phyloP scores from a whole-genome alignment of 805 yeast genomes.

The Torulaspora quercuum region DNA sequence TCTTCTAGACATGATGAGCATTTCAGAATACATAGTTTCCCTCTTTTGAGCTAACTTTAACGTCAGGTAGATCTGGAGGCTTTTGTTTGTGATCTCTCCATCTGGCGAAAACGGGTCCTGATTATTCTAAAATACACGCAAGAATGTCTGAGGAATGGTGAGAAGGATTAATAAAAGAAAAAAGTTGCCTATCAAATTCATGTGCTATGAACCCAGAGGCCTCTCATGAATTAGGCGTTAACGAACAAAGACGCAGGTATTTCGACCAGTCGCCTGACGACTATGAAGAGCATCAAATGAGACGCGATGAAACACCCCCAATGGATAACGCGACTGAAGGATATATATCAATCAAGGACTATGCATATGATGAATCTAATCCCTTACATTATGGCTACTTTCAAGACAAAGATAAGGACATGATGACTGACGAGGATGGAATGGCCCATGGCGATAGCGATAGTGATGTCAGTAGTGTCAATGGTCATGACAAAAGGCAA shows the following conservation, averaged over 20 bases:
- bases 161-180: too few relatives aligned
- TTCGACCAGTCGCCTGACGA: slow-evolving; percentile 15
- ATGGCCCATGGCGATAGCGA: slow-evolving; percentile 25
- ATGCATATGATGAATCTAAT: slow-evolving; percentile 67
- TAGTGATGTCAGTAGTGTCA: slow-evolving; percentile 20
- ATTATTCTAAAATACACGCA: too few relatives aligned
- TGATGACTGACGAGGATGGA: slow-evolving; percentile 22
- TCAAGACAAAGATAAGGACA: slow-evolving; percentile 20
- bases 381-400: slow-evolving; percentile 67
- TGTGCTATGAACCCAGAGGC: not conserved
- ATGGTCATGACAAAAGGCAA: slow-evolving; percentile 24
- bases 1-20: too few relatives aligned
- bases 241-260: not conserved
- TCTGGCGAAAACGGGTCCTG: too few relatives aligned
- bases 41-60: too few relatives aligned
- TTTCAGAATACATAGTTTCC: too few relatives aligned
- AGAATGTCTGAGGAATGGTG: too few relatives aligned
- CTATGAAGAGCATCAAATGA: slow-evolving; percentile 13
- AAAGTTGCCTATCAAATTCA: too few relatives aligned
- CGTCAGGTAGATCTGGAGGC: too few relatives aligned
- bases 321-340: slow-evolving; percentile 23
- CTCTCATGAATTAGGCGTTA: not conserved
- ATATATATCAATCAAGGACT: slow-evolving; percentile 64
- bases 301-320: slow-evolving; percentile 12
- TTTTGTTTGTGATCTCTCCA: too few relatives aligned